These are phyloP conservation scores for Dioscorea alata DNA, from an alignment of 106 monocot genomes.

Conservation along the genomic window DNA sequence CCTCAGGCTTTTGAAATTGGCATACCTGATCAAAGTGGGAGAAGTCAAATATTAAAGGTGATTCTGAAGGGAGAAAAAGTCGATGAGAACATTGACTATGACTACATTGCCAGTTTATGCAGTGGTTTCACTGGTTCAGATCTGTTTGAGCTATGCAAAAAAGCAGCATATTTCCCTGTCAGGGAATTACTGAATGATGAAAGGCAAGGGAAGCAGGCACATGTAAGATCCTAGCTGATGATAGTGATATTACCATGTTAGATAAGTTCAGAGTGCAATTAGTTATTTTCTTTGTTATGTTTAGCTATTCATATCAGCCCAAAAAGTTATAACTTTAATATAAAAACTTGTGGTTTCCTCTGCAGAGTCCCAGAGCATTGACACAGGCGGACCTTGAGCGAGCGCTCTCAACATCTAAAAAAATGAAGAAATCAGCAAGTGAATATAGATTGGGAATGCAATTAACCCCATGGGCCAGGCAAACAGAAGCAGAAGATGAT, in stretches of 20 bases:
- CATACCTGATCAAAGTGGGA: constrained; percentile 66
- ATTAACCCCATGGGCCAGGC: constrained; percentile 20
- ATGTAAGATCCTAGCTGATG: constrained; percentile 30
- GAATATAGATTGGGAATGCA: constrained; percentile 14
- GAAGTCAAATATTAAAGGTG: constrained; percentile 83
- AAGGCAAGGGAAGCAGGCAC: constrained; percentile 40
- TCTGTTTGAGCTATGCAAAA: constrained; percentile 83
- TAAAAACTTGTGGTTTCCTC: neutral
- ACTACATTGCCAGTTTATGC: constrained; percentile 66
- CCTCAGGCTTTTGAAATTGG: constrained; percentile 94
- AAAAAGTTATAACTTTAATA: no score
- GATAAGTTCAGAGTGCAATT: neutral
- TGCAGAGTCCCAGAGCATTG: constrained; percentile 47
- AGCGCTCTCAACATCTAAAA: constrained; percentile 38
- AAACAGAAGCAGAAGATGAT: constrained; percentile 23
- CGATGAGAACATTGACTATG: constrained; percentile 68
- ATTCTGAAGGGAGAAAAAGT: constrained; percentile 77
- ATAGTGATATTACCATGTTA: neutral
- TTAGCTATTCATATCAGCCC: no score
- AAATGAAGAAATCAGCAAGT: constrained; percentile 18
- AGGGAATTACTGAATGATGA: constrained; percentile 80
- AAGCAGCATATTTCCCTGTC: constrained; percentile 92
- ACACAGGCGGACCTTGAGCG: constrained; percentile 40
- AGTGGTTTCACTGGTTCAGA: constrained; percentile 92
- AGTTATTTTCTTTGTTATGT: no score